Evolutionary conservation across 129 eudicot species (phyloP).

Genomic region (Solidago caesia): DNA sequence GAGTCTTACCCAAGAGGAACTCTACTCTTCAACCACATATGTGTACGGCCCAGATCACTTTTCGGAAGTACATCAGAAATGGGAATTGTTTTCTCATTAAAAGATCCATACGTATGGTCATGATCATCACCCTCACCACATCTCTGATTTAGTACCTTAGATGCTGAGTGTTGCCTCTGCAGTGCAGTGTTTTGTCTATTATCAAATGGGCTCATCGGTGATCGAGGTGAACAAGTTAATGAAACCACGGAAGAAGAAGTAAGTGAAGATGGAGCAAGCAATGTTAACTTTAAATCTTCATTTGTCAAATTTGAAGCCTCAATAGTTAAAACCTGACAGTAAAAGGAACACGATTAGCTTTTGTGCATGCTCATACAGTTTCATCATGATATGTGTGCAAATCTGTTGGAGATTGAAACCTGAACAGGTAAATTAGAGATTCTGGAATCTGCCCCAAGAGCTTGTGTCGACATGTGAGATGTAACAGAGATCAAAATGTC

Average conservation of each 20-base stretch:
- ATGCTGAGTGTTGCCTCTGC: conserved; percentile 32
- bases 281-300: conserved; percentile 67
- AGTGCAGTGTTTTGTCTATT: conserved; percentile 29
- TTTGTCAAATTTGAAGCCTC: conserved; percentile 85
- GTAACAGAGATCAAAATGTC: conserved; percentile 80
- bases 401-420: conserved; percentile 38
- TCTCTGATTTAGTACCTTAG: conserved; percentile 32
- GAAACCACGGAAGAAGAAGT: conserved; percentile 63
- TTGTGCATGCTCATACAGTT: not conserved
- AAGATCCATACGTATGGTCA: conserved; percentile 33
- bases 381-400: conserved; percentile 8
- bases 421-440: conserved; percentile 69
- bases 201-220: conserved; percentile 53
- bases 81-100: conserved; percentile 35
- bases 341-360: conserved; percentile 3
- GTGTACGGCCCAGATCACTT: conserved; percentile 62
- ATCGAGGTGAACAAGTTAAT: conserved; percentile 46
- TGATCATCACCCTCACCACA: conserved; percentile 38
- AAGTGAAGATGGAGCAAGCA: conserved; percentile 79
- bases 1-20: conserved; percentile 79
- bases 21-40: conserved; percentile 87
- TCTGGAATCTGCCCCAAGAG: conserved; percentile 46
- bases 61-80: conserved; percentile 52
- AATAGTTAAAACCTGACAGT: conserved; percentile 73
- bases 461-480: conserved; percentile 66